Base-by-base conservation (phyloP, 345 rosid genomes). In the Eucalyptus urophylla region DNA sequence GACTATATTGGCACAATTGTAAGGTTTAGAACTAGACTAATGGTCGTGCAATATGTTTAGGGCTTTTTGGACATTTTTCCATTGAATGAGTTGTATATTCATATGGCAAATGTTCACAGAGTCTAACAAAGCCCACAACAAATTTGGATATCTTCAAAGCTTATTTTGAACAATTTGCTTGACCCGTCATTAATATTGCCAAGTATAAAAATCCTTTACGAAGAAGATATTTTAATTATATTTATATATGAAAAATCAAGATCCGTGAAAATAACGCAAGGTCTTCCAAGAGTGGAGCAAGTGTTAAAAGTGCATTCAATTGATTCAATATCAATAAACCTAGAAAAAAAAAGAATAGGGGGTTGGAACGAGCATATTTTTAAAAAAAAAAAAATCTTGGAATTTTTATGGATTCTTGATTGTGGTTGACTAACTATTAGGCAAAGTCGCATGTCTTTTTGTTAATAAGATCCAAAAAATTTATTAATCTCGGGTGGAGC, bases 11-110 rank as follows among this genome's bases (percentile, higher is more conserved):
- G 1, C 10, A 14, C 9, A 65, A 65, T 65, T 4, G 37, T 14
- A 65, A 65, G 17, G 76, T 65, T 65, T 65, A n/a, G 3, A 10
- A 4, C 11, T n/a, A 0, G 31, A 65, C 3, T n/a, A 16, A 8
- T 4, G 16, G 0, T 14, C 0, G 1, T 65, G 4, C 37, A 14
- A 65, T 65, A n/a, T 0, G 5, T 65, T n/a, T 7, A n/a, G 5
- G 3, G 8, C 19, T 65, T n/a, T 65, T 14, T n/a, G 19, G 11
- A 65, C 37, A n/a, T 4, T 65, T n/a, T 14, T 65, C 21, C 37
- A 56, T 56, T 56, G 1, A 11, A 12, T 4, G 67, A 60, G 16
- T 60, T 60, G 15, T 27, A 27, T 27, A 60, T 60, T 60, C 33
- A 60, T 27, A 12, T 27, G 69, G 33, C 69, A 27, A 60, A 60